These are phyloP conservation scores for Geosmithia morbida DNA, from an alignment of 2,329 filamentous ascomycete species.

Conservation along the genomic window DNA sequence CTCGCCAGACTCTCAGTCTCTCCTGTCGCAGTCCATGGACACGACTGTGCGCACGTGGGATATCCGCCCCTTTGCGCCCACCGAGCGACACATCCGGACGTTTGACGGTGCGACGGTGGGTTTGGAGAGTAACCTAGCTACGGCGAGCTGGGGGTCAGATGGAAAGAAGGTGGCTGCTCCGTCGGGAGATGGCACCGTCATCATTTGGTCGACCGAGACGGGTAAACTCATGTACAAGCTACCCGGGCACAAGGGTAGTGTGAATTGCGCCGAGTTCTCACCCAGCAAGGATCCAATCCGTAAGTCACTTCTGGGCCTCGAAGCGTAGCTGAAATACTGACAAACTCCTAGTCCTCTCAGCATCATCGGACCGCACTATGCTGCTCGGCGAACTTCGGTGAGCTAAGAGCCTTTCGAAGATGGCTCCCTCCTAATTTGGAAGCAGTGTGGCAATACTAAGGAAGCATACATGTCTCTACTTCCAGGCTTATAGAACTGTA, in stretches of 20 bases:
- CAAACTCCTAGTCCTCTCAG: conserved; percentile 55
- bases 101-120: conserved; percentile 86
- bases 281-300: conserved; percentile 74
- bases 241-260: conserved; percentile 86
- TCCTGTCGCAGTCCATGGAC: conserved; percentile 88
- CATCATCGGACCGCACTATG: conserved; percentile 77
- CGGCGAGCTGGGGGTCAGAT: conserved; percentile 76
- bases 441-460: neutral
- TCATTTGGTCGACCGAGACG: conserved; percentile 80
- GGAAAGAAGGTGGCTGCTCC: conserved; percentile 82
- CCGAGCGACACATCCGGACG: conserved; percentile 69
- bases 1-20: conserved; percentile 83
- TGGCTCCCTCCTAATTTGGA: neutral
- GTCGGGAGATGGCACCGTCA: conserved; percentile 78
- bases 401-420: conserved; percentile 5
- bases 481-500: neutral
- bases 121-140: conserved; percentile 80
- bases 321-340: conserved; percentile 14
- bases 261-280: conserved; percentile 88
- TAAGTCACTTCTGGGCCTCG: conserved; percentile 34
- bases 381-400: conserved; percentile 62
- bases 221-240: conserved; percentile 90
- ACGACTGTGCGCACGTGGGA: conserved; percentile 93
- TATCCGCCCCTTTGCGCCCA: conserved; percentile 83
- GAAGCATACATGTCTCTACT: neutral